Conservation (phyloP, 371 early-diverging fungal species). For the Fennellomyces sp. region DNA sequence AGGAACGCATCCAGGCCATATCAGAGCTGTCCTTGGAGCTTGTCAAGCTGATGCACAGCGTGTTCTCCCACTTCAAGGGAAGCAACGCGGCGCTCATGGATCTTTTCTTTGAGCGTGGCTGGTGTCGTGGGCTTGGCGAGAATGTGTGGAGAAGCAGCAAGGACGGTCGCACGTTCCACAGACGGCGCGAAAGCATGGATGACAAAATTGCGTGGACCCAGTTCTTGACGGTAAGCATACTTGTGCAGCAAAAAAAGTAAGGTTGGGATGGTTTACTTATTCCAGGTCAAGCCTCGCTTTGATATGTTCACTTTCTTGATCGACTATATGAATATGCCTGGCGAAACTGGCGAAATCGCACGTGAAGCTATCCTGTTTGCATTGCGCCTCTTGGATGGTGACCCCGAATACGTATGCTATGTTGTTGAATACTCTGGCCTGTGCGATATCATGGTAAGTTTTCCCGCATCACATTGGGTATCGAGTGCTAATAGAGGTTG, state of each 20-base stretch:
- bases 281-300: slow-evolving; percentile 41
- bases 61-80: slow-evolving; percentile 56
- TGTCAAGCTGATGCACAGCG: slow-evolving; percentile 54
- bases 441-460: slow-evolving; percentile 52
- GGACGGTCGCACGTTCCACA: slow-evolving; percentile 44
- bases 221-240: slow-evolving; percentile 47
- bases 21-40: slow-evolving; percentile 49
- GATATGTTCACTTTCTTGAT: slow-evolving; percentile 54
- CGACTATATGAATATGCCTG: slow-evolving; percentile 56
- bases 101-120: slow-evolving; percentile 56
- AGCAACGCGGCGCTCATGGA: slow-evolving; percentile 56
- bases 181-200: slow-evolving; percentile 44
- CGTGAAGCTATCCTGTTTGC: slow-evolving; percentile 54
- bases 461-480: background rate
- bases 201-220: slow-evolving; percentile 53
- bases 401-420: slow-evolving; percentile 56
- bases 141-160: slow-evolving; percentile 53
- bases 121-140: slow-evolving; percentile 54
- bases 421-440: slow-evolving; percentile 54
- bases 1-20: slow-evolving; percentile 49
- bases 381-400: slow-evolving; percentile 45
- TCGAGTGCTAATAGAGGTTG: background rate
- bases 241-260: background rate
- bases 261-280: background rate
- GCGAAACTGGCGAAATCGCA: slow-evolving; percentile 57